Evolutionary conservation across 2,329 filamentous ascomycete species (phyloP).

Genomic region (Epichloe bromicola): DNA sequence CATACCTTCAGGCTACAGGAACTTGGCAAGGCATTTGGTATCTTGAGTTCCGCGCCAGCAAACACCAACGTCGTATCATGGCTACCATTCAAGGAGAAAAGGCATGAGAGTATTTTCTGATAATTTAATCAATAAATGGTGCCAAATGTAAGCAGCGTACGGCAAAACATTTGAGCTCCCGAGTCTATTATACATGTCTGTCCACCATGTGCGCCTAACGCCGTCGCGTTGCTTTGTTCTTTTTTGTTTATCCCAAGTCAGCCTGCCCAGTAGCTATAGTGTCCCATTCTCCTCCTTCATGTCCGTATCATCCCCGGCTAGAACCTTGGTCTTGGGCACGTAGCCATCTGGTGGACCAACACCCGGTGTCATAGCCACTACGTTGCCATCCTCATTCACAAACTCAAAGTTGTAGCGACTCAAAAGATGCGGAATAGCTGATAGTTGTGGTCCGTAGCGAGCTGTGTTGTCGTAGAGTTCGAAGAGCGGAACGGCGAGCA

Average conservation of each 20-base stretch:
- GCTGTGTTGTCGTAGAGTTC: slow-evolving; percentile 97
- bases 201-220: slow-evolving; percentile 20
- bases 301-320: slow-evolving; percentile 49
- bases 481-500: slow-evolving; percentile 90
- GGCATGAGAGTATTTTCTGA: slow-evolving; percentile 17
- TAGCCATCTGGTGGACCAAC: slow-evolving; percentile 44
- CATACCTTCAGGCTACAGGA: slow-evolving; percentile 37
- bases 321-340: slow-evolving; percentile 50
- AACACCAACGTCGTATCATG: slow-evolving; percentile 69
- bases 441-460: slow-evolving; percentile 88
- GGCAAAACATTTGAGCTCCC: background rate
- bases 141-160: background rate
- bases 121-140: background rate
- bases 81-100: slow-evolving; percentile 91
- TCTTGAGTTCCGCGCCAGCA: slow-evolving; percentile 69
- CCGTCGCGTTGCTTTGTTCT: slow-evolving; percentile 15
- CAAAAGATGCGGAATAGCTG: slow-evolving; percentile 87
- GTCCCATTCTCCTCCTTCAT: slow-evolving; percentile 40
- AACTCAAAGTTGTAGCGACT: slow-evolving; percentile 97
- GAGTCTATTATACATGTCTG: slow-evolving; percentile 6
- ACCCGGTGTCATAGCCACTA: slow-evolving; percentile 75
- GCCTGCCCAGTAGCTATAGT: slow-evolving; percentile 12
- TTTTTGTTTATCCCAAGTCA: slow-evolving; percentile 13
- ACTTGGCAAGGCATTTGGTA: slow-evolving; percentile 91
- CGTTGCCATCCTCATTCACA: slow-evolving; percentile 81